Evolutionary conservation across 2,329 filamentous ascomycete species (phyloP), one percentile per base, ranked within the genome.

Genomic region (Fusarium gaditjirri): DNA sequence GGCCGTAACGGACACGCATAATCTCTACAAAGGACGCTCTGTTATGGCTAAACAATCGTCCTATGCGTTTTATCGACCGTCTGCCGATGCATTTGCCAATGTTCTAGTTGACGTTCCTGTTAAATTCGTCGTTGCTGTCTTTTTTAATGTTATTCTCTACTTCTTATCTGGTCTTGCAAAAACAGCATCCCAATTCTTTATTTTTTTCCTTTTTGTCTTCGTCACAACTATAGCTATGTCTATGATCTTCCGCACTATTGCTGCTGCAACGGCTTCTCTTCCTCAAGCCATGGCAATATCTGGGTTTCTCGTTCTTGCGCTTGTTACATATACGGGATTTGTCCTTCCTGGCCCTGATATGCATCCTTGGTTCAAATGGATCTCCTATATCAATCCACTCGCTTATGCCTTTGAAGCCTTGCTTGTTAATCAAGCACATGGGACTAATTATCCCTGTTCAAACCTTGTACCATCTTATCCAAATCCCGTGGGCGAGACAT

Each of bases 111-210:
- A 90, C 57, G 83, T 90, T 5, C 89, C 89, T 0, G 81, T 89
- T 73, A 91, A 90, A 74, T 86, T 91, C 56, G 63, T 82, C 5
- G 83, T 83, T 1, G 83, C 85, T 0, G 76, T 83, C 3, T 74
- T 81, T 12, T 90, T 90, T 81, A 89, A 90, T 73, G 59, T 89
- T 9, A 82, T 87, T n/a, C 78, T 90, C 10, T 91, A 91, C 79
- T 91, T 90, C 75, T 76, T 91, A 73, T 78, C 85, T 2, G 84
- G 83, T 3, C 80, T 90, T 11, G 91, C 44, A 86, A 89, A 59
- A 84, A 92, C 0, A 88, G 86, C 3, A 83, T 89, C 3, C 95
- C 94, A 84, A 95, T 96, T 82, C 85, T 94, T 71, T 95, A 92
- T 83, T 86, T 92, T 71, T 82, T 96, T 90, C 88, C 3, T 93